Conservation (phyloP, 495 filamentous ascomycete genomes). For the Emericellopsis terricola region DNA sequence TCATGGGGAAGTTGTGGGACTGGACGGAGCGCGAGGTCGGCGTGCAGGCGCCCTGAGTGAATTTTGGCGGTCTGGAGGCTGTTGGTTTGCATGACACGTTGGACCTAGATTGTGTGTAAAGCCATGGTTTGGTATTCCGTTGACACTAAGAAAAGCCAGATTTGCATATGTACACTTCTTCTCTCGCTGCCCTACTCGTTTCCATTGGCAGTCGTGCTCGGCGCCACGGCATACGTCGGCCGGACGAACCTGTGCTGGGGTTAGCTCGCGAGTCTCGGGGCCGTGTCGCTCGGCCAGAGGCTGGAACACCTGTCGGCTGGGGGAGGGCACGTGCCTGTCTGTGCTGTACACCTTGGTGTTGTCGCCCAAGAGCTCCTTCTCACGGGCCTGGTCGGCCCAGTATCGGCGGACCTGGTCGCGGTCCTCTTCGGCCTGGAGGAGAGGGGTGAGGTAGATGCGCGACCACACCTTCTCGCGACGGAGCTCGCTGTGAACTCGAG, state of each 20-base stretch:
- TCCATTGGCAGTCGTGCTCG: no score
- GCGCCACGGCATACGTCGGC: slow-evolving; percentile 49
- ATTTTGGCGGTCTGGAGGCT: no score
- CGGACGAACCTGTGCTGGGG: slow-evolving; percentile 39
- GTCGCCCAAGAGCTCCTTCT: slow-evolving; percentile 72
- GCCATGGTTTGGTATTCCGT: no score
- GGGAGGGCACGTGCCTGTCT: slow-evolving; percentile 46
- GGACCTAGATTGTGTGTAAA: no score
- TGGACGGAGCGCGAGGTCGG: slow-evolving; percentile 3
- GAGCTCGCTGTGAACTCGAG: slow-evolving; percentile 52
- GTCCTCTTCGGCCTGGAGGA: slow-evolving; percentile 91
- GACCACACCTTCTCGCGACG: slow-evolving; percentile 96
- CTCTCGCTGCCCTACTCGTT: no score
- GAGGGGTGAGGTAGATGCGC: slow-evolving; percentile 77
- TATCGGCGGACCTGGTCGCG: slow-evolving; percentile 77
- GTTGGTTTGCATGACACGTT: no score
- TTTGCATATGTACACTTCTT: slow-evolving; percentile 2
- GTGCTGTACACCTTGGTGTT: slow-evolving; percentile 70
- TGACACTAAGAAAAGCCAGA: not conserved
- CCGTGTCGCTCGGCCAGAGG: no score
- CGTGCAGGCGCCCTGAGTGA: not conserved
- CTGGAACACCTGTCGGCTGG: not conserved
- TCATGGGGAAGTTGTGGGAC: slow-evolving; percentile 2
- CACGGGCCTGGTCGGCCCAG: slow-evolving; percentile 69
- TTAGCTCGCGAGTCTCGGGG: not conserved